Conservation (phyloP, 148 eudicot species). For the Camellia lanceoleosa region DNA sequence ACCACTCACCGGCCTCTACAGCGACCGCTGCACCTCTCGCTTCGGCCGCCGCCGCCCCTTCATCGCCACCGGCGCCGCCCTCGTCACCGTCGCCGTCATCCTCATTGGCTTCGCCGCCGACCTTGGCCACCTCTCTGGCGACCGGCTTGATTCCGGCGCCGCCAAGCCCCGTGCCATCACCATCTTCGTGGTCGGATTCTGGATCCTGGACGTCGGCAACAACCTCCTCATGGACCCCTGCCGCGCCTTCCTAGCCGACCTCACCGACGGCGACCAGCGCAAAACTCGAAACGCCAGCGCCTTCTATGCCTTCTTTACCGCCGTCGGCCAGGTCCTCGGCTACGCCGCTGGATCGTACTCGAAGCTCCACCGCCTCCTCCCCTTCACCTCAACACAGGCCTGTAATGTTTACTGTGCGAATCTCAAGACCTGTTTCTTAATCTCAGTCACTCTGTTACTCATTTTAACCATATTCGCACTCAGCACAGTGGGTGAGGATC, state of each 20-base stretch:
- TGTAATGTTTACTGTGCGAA: conserved; percentile 84
- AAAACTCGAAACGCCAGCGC: conserved; percentile 51
- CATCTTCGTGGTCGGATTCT: conserved; percentile 68
- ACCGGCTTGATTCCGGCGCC: conserved; percentile 17
- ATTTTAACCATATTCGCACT: conserved; percentile 39
- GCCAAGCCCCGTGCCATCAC: conserved; percentile 67
- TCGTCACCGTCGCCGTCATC: conserved; percentile 49
- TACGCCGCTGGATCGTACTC: conserved; percentile 71
- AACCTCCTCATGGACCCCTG: conserved; percentile 71
- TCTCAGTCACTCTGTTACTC: conserved; percentile 47
- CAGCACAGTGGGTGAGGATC: conserved; percentile 32
- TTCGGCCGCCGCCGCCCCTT: conserved; percentile 81
- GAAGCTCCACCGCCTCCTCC: conserved; percentile 36
- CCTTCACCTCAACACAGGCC: conserved; percentile 58
- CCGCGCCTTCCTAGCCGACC: conserved; percentile 72
- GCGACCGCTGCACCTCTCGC: conserved; percentile 47
- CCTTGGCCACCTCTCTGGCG: conserved; percentile 57
- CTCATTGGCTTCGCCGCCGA: conserved; percentile 82
- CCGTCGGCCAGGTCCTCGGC: conserved; percentile 68
- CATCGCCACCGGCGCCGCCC: conserved; percentile 47
- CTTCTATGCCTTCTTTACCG: conserved; percentile 68
- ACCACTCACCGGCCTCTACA: conserved; percentile 68
- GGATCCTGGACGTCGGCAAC: conserved; percentile 77
- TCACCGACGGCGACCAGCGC: conserved; percentile 38
- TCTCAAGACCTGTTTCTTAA: conserved; percentile 67